These are phyloP conservation scores for Fistulinella prunicolor DNA, from an alignment of 768 basidiomycete genomes.

Conservation along the genomic window DNA sequence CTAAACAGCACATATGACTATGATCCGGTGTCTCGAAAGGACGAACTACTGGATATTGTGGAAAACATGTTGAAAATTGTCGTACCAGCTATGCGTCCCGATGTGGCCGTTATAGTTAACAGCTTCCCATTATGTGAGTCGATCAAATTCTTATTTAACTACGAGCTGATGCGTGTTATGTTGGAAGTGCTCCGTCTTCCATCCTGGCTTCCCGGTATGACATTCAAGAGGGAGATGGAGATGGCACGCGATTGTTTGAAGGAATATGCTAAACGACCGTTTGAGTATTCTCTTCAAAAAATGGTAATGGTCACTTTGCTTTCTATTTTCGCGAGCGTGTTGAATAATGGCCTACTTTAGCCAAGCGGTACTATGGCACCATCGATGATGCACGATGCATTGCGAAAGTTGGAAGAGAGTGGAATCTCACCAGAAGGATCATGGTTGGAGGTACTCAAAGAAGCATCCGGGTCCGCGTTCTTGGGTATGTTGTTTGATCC, in stretches of 20 bases:
- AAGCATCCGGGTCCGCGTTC: background rate
- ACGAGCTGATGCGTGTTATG: too few species aligned
- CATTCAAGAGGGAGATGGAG: background rate
- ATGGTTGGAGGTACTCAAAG: background rate
- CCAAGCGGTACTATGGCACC: background rate
- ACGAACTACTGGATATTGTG: background rate
- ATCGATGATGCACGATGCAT: conserved; percentile 1
- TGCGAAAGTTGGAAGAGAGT: background rate
- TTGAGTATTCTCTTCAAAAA: background rate
- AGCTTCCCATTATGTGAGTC: background rate
- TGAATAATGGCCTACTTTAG: background rate
- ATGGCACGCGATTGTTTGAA: background rate
- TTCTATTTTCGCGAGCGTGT: background rate
- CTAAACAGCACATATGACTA: conserved; percentile 1
- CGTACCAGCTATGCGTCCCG: background rate
- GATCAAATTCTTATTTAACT: background rate
- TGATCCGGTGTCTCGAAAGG: background rate
- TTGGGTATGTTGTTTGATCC: background rate
- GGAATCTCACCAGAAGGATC: background rate
- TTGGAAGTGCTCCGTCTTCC: conserved; percentile 6
- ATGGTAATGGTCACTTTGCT: background rate
- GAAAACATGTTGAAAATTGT: background rate
- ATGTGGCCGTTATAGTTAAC: background rate
- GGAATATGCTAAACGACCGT: conserved; percentile 2
- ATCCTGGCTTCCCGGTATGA: conserved; percentile 9